phyloP scores from a whole-genome alignment of 1,284 basidiomycete genomes.

The Boletus semigastroideus region DNA sequence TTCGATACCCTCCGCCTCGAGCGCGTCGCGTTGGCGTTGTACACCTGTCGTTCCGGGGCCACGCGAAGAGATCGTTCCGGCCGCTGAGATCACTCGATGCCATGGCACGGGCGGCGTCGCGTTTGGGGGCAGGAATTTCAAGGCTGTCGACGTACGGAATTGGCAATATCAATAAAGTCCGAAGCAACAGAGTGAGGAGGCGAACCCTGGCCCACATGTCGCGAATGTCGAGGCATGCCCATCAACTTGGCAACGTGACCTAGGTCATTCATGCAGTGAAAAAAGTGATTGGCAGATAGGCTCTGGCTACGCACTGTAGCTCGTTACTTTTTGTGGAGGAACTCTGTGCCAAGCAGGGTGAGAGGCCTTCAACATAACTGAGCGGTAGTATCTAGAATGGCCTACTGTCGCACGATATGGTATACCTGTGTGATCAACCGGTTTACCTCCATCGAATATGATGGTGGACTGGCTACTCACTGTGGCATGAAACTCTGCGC shows the following conservation, averaged over 20 bases:
- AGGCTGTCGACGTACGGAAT: constrained; percentile 41
- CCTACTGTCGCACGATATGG: constrained; percentile 52
- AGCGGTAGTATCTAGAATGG: background rate
- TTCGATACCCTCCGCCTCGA: constrained; percentile 61
- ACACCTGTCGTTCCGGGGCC: constrained; percentile 72
- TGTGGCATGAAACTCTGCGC: constrained; percentile 63
- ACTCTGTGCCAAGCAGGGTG: constrained; percentile 37
- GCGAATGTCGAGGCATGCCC: constrained; percentile 78
- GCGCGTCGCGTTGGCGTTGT: constrained; percentile 51
- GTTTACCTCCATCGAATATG: too few relatives aligned
- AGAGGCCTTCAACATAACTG: background rate
- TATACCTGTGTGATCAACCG: constrained; percentile 53
- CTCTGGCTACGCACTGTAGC: constrained; percentile 51
- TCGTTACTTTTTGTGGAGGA: constrained; percentile 62
- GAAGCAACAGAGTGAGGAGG: background rate
- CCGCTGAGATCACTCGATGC: constrained; percentile 69
- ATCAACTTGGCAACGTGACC: constrained; percentile 83
- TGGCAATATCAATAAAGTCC: background rate
- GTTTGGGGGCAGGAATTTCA: constrained; percentile 65
- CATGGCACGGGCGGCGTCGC: constrained; percentile 69
- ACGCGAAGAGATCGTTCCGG: constrained; percentile 75
- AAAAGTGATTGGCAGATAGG: background rate
- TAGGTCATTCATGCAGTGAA: constrained; percentile 23
- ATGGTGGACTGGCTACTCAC: constrained; percentile 35
- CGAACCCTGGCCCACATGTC: constrained; percentile 84